Conservation (phyloP, 2,329 filamentous ascomycete species). For the Botrytis tulipae region DNA sequence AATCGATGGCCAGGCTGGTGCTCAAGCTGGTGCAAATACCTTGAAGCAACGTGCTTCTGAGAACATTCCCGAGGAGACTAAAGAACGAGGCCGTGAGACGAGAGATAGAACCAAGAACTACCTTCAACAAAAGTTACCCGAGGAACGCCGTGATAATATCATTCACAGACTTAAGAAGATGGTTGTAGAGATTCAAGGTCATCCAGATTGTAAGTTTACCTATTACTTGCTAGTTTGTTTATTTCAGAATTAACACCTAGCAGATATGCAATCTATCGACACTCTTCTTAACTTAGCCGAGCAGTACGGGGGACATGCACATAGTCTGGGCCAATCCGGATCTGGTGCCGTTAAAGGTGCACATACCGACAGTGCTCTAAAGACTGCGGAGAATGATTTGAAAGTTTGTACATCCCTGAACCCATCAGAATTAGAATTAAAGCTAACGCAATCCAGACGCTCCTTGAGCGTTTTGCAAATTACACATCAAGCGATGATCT, state of each 20-base stretch:
- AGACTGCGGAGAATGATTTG: constrained; percentile 73
- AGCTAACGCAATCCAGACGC: constrained; percentile 51
- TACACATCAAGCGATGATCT: constrained; percentile 85
- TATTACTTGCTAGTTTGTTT: background rate
- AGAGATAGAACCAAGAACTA: constrained; percentile 66
- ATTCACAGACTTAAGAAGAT: constrained; percentile 97
- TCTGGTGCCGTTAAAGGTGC: constrained; percentile 70
- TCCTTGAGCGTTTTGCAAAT: constrained; percentile 96
- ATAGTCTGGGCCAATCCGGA: constrained; percentile 60
- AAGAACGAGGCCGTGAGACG: constrained; percentile 53
- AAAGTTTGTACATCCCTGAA: constrained; percentile 43
- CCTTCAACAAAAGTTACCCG: constrained; percentile 79
- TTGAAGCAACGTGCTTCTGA: constrained; percentile 57
- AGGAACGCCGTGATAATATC: constrained; percentile 88
- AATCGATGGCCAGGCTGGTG: constrained; percentile 51
- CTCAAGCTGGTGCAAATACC: constrained; percentile 40
- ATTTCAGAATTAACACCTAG: constrained; percentile 32
- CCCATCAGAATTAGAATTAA: background rate
- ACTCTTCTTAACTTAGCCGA: constrained; percentile 83
- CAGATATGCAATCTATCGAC: constrained; percentile 82
- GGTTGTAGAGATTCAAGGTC: constrained; percentile 93
- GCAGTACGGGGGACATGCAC: constrained; percentile 76
- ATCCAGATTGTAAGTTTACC: constrained; percentile 69
- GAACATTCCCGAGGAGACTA: constrained; percentile 62
- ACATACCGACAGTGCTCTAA: constrained; percentile 61